Conservation (phyloP, 2,329 filamentous ascomycete species). For the Lachnellula arida region DNA sequence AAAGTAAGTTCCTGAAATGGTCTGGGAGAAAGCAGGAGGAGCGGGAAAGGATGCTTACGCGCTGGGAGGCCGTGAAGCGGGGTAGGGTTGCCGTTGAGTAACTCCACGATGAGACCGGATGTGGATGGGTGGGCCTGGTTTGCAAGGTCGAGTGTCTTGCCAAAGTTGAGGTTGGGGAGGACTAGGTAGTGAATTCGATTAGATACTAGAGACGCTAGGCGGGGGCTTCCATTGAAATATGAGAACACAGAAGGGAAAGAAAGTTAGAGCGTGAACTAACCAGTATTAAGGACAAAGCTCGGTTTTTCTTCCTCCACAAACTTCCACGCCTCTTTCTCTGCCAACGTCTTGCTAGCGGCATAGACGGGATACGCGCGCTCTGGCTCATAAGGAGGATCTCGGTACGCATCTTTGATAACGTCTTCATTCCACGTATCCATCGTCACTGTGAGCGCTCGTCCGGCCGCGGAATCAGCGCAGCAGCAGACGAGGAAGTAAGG, state of each 20-base stretch:
- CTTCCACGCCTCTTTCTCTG: slow-evolving; percentile 35
- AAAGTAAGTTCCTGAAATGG: background rate
- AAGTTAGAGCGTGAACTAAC: too few relatives aligned
- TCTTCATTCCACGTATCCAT: slow-evolving; percentile 31
- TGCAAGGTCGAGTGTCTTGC: background rate
- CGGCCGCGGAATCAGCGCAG: slow-evolving; percentile 15
- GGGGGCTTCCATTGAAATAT: too few relatives aligned
- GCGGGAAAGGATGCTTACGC: background rate
- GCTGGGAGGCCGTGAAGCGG: too few relatives aligned
- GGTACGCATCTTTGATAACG: slow-evolving; percentile 28
- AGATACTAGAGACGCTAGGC: too few relatives aligned
- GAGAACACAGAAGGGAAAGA: too few relatives aligned
- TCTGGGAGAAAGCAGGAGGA: background rate
- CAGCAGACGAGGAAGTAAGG: slow-evolving; percentile 30
- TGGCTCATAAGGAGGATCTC: slow-evolving; percentile 26
- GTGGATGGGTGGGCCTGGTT: too few relatives aligned
- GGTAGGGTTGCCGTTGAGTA: background rate
- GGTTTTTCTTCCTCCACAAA: slow-evolving; percentile 29
- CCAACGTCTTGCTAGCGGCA: slow-evolving; percentile 34
- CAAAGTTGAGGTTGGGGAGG: slow-evolving; percentile 27
- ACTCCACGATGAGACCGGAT: background rate
- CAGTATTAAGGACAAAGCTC: slow-evolving; percentile 22
- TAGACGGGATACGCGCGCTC: slow-evolving; percentile 27
- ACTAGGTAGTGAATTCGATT: too few relatives aligned
- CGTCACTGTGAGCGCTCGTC: slow-evolving; percentile 9